Base-by-base conservation (phyloP, 108 stramenopile species). In the Chaetoceros muelleri region DNA sequence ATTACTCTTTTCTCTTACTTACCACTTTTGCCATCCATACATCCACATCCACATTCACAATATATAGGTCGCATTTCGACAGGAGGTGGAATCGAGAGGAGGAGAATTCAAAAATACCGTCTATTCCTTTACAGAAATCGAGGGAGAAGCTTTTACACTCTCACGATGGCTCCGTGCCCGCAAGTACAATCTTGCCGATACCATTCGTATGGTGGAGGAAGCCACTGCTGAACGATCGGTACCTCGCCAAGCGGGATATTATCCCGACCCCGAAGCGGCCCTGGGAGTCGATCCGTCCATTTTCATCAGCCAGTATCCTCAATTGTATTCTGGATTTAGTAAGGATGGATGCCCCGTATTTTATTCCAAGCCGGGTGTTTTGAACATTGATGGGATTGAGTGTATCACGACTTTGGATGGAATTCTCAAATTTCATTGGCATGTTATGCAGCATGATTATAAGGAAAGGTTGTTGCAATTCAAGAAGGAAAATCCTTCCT, bases 341-440 rank as follows among this genome's bases (percentile, higher is more conserved):
- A 91, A 84, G 76, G 82, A 72, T 59, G 85, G 85, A 19, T 72
- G 64, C 48, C 84, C 84, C 8, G 25, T 91, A 28, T 91, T 83
- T 71, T 76, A 85, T 59, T 81, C 80, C 57, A 87, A 87, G 64
- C 81, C 82, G n/a, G 90, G 90, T 46, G 65, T 83, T 19, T 61
- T 91, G 44, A 87, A 84, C 58, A 64, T 76, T 8, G 84, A 85
- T 59, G 85, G 68, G 8, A 74, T 87, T 53, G 85, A 87, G 51
- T 85, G 84, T 53, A 81, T 87, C 56, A 91, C 90, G 18, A 87
- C 85, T 1, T 49, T 91, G 49, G 74, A 80, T 55, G 79, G 79
- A 21, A 81, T 91, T 61, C 47, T 85, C 34, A 79, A 80, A 52
- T 91, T 77, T 64, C 90, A 91, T 59, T 91, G 90, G 90, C 70